Base-by-base conservation (phyloP, 257 asterid genomes). In the Solanum infundibuliforme region DNA sequence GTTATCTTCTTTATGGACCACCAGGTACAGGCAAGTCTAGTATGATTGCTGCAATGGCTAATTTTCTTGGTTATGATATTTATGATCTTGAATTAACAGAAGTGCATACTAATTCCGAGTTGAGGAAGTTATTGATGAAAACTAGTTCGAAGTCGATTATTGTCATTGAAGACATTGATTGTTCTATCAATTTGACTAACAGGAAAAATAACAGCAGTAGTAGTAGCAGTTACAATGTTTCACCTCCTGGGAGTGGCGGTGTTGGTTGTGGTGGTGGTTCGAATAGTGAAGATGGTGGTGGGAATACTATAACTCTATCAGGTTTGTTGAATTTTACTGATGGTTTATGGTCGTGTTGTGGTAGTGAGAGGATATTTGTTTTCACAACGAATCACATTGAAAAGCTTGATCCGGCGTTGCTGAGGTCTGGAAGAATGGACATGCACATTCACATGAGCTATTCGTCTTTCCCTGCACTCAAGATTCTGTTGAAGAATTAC, bases 351-450 rank as follows among this genome's bases (percentile, higher is more conserved):
- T 97, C 99, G 0, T 95, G 99, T 77, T 95, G 98, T 83, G 99
- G 99, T 13, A 95, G 98, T 75, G 99, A 97, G 90, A 91, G 98
- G 91, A 95, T 97, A 52, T 95, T 95, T 87, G 98, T 97, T 32
- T 97, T 97, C 91, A 97, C 99, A 2, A 95, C 99, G 1, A 97
- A 97, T 35, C 99, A 97, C 62, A 93, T 97, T 31, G 99, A 95
- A 92, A 97, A 93, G 92, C 96, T 97, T 6, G 99, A 97, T 89
- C 97, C 99, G 5, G 99, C 99, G 23, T 66, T 97, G 94, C 23
- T 97, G 89, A 93, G 99, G 93, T 89, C 98, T 12, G 99, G 99
- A 36, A 88, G 99, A 66, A 97, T 97, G 99, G 99, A 97, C 94
- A 95, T 95, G 99, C 99, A 95, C 62, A 90, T 97, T 32, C 93